Evolutionary conservation across 2,329 filamentous ascomycete genomes (phyloP).

Genomic region (Xylariaceae sp.): DNA sequence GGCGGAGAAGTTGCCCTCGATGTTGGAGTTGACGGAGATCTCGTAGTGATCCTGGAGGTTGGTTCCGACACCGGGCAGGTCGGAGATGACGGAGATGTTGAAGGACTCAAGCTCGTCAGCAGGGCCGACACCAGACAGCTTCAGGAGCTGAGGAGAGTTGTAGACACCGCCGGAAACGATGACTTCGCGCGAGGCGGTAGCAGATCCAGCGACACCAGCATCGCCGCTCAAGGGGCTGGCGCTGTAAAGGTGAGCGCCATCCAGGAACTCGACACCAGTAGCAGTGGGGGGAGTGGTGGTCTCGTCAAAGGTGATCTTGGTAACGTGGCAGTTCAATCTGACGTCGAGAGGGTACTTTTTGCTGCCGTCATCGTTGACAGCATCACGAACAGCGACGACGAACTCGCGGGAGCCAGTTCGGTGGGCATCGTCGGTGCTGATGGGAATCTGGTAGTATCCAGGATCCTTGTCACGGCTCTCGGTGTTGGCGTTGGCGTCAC

Average conservation of each 20-base stretch:
- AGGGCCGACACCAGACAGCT: constrained; percentile 48
- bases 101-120: constrained; percentile 39
- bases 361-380: constrained; percentile 39
- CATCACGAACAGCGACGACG: constrained; percentile 42
- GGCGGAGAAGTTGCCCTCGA: constrained; percentile 12
- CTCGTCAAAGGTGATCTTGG: constrained; percentile 34
- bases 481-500: constrained; percentile 37
- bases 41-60: constrained; percentile 52
- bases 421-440: constrained; percentile 37
- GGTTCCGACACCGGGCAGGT: constrained; percentile 50
- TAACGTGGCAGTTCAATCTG: constrained; percentile 34
- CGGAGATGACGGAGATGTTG: constrained; percentile 39
- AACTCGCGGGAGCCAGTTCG: constrained; percentile 48
- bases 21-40: constrained; percentile 34
- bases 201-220: constrained; percentile 7
- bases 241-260: constrained; percentile 11
- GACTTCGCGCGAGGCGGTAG: constrained; percentile 21
- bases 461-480: constrained; percentile 17
- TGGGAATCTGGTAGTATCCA: constrained; percentile 49
- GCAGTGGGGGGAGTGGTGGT: constrained; percentile 26
- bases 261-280: constrained; percentile 12
- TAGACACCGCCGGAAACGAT: constrained; percentile 38
- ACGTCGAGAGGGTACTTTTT: constrained; percentile 36
- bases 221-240: constrained; percentile 7
- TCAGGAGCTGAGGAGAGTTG: constrained; percentile 51